These are phyloP conservation scores for Aspergillus proliferans DNA, from an alignment of 2,329 filamentous ascomycete species.

Conservation along the genomic window DNA sequence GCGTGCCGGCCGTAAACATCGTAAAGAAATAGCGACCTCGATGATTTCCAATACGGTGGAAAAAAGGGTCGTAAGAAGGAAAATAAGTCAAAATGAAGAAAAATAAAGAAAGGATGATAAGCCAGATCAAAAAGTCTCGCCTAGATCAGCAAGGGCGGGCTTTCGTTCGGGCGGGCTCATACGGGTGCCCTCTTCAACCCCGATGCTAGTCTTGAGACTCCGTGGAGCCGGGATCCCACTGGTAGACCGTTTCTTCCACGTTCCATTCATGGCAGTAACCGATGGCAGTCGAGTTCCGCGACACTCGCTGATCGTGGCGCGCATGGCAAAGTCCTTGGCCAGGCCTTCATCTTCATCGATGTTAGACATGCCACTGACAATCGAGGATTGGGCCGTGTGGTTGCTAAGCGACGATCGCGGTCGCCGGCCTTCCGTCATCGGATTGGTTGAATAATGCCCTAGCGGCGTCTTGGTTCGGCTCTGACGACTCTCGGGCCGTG, in stretches of 20 bases:
- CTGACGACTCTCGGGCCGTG: constrained; percentile 60
- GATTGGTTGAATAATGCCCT: constrained; percentile 46
- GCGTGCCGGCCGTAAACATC: constrained; percentile 15
- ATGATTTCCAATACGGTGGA: neutral
- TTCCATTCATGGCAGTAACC: neutral
- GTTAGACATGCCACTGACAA: constrained; percentile 50
- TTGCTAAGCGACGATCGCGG: constrained; percentile 67
- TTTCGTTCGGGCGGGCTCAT: constrained; percentile 45
- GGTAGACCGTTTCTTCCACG: constrained; percentile 47
- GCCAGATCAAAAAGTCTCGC: constrained; percentile 49
- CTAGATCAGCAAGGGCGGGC: constrained; percentile 48
- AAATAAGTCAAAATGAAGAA: constrained; percentile 1
- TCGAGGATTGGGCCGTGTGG: constrained; percentile 50
- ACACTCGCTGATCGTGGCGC: constrained; percentile 22
- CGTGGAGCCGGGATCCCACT: constrained; percentile 39
- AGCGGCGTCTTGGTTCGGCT: constrained; percentile 62
- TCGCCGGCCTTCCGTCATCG: constrained; percentile 48
- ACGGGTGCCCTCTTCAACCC: constrained; percentile 32
- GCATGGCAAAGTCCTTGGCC: constrained; percentile 38
- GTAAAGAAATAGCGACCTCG: constrained; percentile 7
- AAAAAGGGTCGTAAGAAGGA: neutral
- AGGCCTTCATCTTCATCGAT: constrained; percentile 47
- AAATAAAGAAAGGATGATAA: constrained; percentile 1
- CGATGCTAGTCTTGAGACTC: constrained; percentile 34
- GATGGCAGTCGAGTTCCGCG: constrained; percentile 9